phyloP scores from a whole-genome alignment of 2,329 filamentous ascomycete species.

The Bipolaris oryzae region DNA sequence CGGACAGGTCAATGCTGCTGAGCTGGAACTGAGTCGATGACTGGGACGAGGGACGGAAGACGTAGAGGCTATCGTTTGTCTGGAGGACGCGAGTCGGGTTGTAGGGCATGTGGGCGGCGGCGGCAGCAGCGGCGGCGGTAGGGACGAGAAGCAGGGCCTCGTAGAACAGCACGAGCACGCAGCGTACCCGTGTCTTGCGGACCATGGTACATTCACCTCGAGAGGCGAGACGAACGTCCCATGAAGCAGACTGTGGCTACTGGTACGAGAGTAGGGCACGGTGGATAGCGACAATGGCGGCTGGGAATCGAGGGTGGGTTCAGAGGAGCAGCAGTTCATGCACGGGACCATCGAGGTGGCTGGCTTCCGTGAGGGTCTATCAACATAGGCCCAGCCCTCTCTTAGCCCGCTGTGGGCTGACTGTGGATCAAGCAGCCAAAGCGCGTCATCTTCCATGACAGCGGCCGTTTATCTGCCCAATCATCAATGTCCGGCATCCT shows the following conservation, averaged over 20 bases:
- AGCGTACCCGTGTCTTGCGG: conserved; percentile 2
- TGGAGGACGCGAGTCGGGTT: conserved; percentile 75
- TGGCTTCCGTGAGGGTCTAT: conserved; percentile 37
- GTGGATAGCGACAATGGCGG: conserved; percentile 14
- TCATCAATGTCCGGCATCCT: neutral
- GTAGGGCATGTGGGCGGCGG: conserved; percentile 68
- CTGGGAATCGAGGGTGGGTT: conserved; percentile 21
- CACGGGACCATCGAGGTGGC: conserved; percentile 36
- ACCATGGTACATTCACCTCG: conserved; percentile 28
- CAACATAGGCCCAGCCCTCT: conserved; percentile 40
- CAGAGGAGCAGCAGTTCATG: conserved; percentile 43
- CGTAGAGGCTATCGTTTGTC: conserved; percentile 66
- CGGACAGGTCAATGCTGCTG: conserved; percentile 69
- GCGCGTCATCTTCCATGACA: conserved; percentile 19
- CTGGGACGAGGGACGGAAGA: conserved; percentile 65
- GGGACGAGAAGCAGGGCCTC: conserved; percentile 1
- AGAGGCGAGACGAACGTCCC: conserved; percentile 19
- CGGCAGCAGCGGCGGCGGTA: conserved; percentile 25
- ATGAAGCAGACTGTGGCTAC: conserved; percentile 22
- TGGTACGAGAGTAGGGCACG: neutral
- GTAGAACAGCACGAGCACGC: neutral
- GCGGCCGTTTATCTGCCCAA: conserved; percentile 22
- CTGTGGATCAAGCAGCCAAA: conserved; percentile 29
- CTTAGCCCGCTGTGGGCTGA: conserved; percentile 14
- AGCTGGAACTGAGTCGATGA: conserved; percentile 60